Base-by-base conservation (phyloP, 2,329 filamentous ascomycete species). In the Exutisphaerella laricina region DNA sequence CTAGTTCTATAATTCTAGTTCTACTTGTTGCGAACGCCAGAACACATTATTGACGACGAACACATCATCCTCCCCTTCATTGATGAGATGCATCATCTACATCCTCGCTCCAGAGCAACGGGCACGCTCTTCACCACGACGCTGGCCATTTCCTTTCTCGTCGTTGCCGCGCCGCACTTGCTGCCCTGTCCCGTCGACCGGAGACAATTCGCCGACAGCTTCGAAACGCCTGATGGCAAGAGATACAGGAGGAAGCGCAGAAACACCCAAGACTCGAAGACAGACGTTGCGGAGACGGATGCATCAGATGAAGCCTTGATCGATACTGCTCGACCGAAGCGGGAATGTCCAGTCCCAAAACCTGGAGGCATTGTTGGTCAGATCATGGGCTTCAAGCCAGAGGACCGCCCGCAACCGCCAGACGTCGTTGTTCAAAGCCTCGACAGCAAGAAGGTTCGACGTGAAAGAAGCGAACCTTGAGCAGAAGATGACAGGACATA, bases 81-180 rank as follows among this genome's bases (percentile, higher is more conserved):
- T n/a, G n/a, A n/a, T n/a, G n/a, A n/a, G n/a, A 60, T 60, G 58
- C 58, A 60, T 45, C 52, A 90, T 68, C 81, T 98, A 30, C 92
- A 98, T 66, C 92, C 92, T 23, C 83, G 89, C 66, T 97, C 90
- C 55, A 83, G 87, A 58, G 86, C 88, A 71, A 98, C 92, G 57
- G 89, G 85, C 43, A 92, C 88, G 33, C 82, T 98, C 48, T 98
- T 98, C 71, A 88, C 88, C 38, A 87, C 85, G n/a, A 97, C 90
- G 1, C 78, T 97, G 41, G 75, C 86, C 50, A 82, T 88, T 22
- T 92, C 85, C 56, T 95, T 98, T 66, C 77, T 95, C 51, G 89
- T 98, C 49, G 92, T 98, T 40, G 87, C 80, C 21, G 73, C 95
- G 32, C 92, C 92, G 16, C 92, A 98, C 65, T 63, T 94, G 21